phyloP scores from a whole-genome alignment of 73 alveolate species.

The Effrenium voratum region DNA sequence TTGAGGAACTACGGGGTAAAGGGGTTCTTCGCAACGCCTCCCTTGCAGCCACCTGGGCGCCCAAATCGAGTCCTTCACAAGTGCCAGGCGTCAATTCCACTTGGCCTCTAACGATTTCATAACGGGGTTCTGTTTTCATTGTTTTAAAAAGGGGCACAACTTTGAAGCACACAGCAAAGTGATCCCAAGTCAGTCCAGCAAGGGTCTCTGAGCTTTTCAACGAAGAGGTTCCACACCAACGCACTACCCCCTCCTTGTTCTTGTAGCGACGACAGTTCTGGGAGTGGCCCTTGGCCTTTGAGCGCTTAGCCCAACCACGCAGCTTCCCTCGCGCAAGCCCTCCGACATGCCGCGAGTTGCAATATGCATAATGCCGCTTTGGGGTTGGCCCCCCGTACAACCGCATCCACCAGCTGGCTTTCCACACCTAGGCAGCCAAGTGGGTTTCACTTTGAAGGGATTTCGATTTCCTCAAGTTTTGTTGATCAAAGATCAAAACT shows the following conservation, averaged over 20 bases:
- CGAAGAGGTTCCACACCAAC: neutral
- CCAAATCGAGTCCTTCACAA: too few species aligned
- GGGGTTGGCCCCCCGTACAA: neutral
- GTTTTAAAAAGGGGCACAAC: neutral
- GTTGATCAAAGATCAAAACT: too few species aligned
- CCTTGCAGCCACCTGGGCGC: too few species aligned
- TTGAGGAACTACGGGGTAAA: too few species aligned
- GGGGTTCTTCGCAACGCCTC: too few species aligned
- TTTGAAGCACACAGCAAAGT: neutral
- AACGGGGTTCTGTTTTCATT: neutral
- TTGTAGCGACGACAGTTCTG: neutral
- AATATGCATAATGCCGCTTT: neutral
- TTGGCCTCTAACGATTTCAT: too few species aligned
- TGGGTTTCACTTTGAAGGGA: too few species aligned
- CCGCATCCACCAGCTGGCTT: constrained; percentile 1
- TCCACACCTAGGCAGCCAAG: neutral
- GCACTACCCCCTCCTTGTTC: neutral
- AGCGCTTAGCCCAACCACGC: neutral
- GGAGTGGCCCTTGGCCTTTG: neutral
- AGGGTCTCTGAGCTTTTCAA: neutral
- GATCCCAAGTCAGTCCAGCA: neutral
- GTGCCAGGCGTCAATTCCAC: too few species aligned
- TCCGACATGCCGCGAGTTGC: neutral
- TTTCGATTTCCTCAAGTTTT: too few species aligned
- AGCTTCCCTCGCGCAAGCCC: neutral